These are phyloP conservation scores for Komagataella kurtzmanii DNA, from an alignment of 805 yeast species.

Conservation along the genomic window DNA sequence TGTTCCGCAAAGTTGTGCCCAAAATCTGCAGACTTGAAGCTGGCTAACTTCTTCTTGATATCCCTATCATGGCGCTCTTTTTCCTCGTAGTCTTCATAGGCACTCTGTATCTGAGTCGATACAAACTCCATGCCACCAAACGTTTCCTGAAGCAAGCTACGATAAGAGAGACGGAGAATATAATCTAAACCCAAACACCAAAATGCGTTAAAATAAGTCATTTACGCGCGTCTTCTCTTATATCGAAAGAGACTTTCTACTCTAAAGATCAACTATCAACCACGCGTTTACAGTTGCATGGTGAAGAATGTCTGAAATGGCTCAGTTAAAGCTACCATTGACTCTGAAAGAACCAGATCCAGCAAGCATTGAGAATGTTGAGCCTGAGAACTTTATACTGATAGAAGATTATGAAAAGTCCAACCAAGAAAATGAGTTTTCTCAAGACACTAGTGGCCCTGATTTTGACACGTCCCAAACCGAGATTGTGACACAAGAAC, in stretches of 20 bases:
- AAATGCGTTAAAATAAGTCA: background rate
- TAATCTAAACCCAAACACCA: background rate
- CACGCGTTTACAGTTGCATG: background rate
- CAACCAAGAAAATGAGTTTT: background rate
- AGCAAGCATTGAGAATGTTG: background rate
- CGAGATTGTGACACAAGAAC: background rate
- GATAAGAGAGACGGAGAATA: background rate
- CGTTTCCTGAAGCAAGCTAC: conserved; percentile 2
- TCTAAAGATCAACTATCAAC: background rate
- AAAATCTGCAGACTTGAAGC: background rate
- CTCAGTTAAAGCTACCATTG: background rate
- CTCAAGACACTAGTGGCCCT: background rate
- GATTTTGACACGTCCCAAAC: background rate
- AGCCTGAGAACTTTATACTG: background rate
- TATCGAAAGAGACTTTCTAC: background rate
- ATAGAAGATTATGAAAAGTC: background rate
- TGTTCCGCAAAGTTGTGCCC: background rate
- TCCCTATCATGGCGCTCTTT: background rate
- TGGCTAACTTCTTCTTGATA: background rate
- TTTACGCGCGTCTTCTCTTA: background rate
- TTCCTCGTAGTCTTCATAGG: background rate
- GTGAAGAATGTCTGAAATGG: background rate
- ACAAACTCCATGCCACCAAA: conserved; percentile 5
- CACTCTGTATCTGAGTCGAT: background rate
- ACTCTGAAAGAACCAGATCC: background rate